These are phyloP conservation scores for Lenzites betulinus DNA, from an alignment of 768 basidiomycete genomes.

Conservation along the genomic window DNA sequence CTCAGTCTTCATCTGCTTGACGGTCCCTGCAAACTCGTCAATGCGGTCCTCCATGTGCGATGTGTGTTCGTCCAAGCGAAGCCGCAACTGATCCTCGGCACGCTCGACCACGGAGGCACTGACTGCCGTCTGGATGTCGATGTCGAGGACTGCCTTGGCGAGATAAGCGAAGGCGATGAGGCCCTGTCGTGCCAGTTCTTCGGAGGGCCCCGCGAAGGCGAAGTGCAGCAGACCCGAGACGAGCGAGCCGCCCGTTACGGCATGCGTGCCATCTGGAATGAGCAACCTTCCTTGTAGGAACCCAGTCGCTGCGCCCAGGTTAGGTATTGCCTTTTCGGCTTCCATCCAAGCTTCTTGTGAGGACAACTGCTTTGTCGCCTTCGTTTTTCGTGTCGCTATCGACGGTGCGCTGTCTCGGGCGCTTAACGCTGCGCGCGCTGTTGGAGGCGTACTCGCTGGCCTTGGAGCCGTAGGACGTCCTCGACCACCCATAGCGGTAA, in stretches of 20 bases:
- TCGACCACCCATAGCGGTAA: neutral
- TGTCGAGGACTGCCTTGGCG: neutral
- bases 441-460: slow-evolving; percentile 1
- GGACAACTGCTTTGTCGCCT: neutral
- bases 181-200: neutral
- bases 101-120: neutral
- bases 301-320: neutral
- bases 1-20: neutral
- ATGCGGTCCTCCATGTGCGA: neutral
- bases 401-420: neutral
- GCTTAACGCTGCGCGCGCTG: neutral
- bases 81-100: neutral
- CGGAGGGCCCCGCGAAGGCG: neutral
- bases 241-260: neutral
- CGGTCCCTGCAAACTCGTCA: neutral
- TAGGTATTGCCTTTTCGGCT: neutral
- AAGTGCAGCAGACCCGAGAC: neutral
- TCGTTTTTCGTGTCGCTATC: neutral
- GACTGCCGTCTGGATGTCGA: neutral
- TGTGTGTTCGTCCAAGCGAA: neutral
- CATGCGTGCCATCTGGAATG: neutral
- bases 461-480: neutral
- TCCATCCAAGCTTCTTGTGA: neutral
- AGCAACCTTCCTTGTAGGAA: neutral
- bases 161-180: neutral